Base-by-base conservation (phyloP, 192 early-diverging fungal genomes). In the Podila horticola region DNA sequence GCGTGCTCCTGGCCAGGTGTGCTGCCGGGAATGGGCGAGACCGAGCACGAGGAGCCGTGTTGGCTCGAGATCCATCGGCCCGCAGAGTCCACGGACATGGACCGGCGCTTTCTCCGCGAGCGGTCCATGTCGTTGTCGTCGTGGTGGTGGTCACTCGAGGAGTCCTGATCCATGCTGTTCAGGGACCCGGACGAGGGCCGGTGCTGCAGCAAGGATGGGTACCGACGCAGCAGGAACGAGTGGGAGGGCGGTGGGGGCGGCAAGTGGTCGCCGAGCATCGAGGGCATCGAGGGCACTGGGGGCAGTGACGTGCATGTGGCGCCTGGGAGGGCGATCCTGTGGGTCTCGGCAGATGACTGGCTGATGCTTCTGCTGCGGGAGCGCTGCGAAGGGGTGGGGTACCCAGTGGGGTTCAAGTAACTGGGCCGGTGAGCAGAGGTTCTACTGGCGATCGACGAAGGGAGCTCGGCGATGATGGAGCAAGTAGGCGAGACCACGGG, bases 51-150 rank as follows among this genome's bases (percentile, higher is more conserved):
- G 20, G 52, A 55, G 52, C n/a, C 52, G 4, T 24, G 12, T 22
- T 26, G 24, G 17, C 41, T 45, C 41, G 41, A 45, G 41, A 15
- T 45, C 41, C 52, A 55, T 1, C 22, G 22, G 9, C 52, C 52
- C 24, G 52, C 10, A 9, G 71, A 73, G 29, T 73, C 71, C 26
- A 65, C 26, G 7, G 74, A 76, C 28, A 64, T 58, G 45, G 74
- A 70, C 3, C 67, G 62, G 12, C 67, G 60, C 3, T 58, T 26
- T n/a, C 10, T 55, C n/a, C 52, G n/a, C 52, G 5, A 19, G 5
- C 6, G 6, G 22, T 55, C 52, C 52, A 20, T 11, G n/a, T 24
- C 52, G 8, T 55, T 22, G 11, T 52, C n/a, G 50, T 50, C 20
- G 49, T 50, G 3, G 31, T 5, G 31, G 31, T 5, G 31, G 31